These are phyloP conservation scores for Phialophora expanda DNA, from an alignment of 2,329 filamentous ascomycete genomes.

Conservation along the genomic window DNA sequence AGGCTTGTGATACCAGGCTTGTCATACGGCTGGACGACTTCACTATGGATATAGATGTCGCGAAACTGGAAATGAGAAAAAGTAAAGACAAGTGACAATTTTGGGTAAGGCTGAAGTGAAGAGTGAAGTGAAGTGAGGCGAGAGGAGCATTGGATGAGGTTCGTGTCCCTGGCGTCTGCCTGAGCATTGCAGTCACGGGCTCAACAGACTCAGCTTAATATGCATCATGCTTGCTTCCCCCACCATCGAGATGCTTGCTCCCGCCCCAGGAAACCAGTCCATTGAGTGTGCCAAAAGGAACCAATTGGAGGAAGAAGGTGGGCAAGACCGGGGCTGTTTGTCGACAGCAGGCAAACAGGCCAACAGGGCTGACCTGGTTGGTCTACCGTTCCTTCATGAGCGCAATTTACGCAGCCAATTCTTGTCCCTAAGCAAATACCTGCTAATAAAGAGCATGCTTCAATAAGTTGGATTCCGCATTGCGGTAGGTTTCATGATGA, in stretches of 20 bases:
- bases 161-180: conserved; percentile 8
- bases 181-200: conserved; percentile 2
- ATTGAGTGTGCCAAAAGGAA: not conserved
- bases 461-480: not conserved
- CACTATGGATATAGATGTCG: not conserved
- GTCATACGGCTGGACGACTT: not conserved
- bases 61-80: not conserved
- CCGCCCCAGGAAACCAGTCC: not conserved
- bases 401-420: not conserved
- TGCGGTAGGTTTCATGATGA: not conserved
- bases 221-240: not conserved
- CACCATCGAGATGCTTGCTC: not conserved
- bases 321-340: not conserved
- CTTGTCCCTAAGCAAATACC: not conserved
- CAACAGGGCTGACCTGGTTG: not conserved
- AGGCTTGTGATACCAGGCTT: not conserved
- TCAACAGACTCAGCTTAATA: not conserved
- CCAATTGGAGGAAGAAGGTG: not conserved
- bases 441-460: not conserved
- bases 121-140: conserved; percentile 4
- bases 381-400: not conserved
- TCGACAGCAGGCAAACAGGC: not conserved
- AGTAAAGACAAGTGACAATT: conserved; percentile 3
- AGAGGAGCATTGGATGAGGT: not conserved
- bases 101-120: conserved; percentile 3